These are phyloP conservation scores for Penicillium fimorum DNA, from an alignment of 495 filamentous ascomycete species.

Conservation along the genomic window DNA sequence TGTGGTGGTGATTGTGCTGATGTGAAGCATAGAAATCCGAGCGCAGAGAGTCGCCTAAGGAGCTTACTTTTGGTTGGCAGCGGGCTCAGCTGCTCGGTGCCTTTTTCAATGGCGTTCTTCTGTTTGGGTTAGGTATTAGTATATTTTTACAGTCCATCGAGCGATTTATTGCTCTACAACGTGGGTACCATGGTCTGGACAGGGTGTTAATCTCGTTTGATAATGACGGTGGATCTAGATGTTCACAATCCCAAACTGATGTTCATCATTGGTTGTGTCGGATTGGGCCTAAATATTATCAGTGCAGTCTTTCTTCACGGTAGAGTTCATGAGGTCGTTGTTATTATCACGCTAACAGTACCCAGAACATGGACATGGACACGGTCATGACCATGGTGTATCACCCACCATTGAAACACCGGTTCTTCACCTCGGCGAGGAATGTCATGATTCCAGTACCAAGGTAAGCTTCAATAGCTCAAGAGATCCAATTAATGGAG, in stretches of 20 bases:
- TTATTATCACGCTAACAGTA: conserved; percentile 2
- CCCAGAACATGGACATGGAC: conserved; percentile 29
- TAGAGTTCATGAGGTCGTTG: not conserved
- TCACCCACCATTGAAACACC: conserved; percentile 13
- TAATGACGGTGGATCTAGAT: conserved; percentile 36
- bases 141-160: conserved; percentile 89
- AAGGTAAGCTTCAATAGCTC: conserved; percentile 12
- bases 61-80: conserved; percentile 64
- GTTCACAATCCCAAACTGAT: conserved; percentile 71
- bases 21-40: conserved; percentile 27
- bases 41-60: conserved; percentile 31
- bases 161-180: conserved; percentile 60
- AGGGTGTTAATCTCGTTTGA: conserved; percentile 10
- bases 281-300: conserved; percentile 73
- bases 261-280: conserved; percentile 71
- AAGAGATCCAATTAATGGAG: not conserved
- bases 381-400: conserved; percentile 19
- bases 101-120: conserved; percentile 87
- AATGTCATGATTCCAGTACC: conserved; percentile 14
- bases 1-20: not conserved
- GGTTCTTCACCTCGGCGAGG: conserved; percentile 11
- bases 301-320: conserved; percentile 80
- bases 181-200: conserved; percentile 20
- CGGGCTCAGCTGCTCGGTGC: conserved; percentile 85
- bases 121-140: conserved; percentile 87